Evolutionary conservation across 345 rosid genomes (phyloP), one percentile per base, ranked within the genome.

Genomic region (Gossypium raimondii): DNA sequence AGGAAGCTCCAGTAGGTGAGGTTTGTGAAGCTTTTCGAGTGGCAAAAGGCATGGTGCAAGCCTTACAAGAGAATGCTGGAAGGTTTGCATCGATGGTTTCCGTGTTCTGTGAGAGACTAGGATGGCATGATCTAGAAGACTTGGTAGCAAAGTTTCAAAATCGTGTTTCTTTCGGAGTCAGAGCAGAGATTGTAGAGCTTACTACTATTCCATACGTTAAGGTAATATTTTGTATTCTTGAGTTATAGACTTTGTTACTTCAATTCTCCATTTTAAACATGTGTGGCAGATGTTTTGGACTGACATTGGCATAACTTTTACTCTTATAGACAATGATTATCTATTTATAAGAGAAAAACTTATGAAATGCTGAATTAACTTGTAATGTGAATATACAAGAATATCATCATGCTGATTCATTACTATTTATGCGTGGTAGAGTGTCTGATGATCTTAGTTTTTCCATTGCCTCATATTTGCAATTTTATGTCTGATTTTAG

Each of bases 1-100:
- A 94, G 97, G 97, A 94, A 86, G 84, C 87, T 75, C 90, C 99
- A 58, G 93, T 93, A 59, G 78, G 82, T 72, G 98, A 94, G 84
- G 98, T 93, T 70, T 94, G 98, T 87, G 92, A 92, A 84, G 90
- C 91, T 72, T 94, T 86, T 80, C 91, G 87, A 84, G 98, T 92
- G 75, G 97, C 97, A 47, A 86, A 97, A 85, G 98, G 98, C 76
- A 92, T 89, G 97, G 97, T 93, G 83, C 98, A 93, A 87, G 83
- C 94, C 10, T 85, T 94, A 79, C 98, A 93, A 83, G 98, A 94
- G 84, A 94, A 89, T 84, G 90, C 98, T 81, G 99, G 99, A 82
- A 85, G 99, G 84, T 94, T 91, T 90, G 93, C 98, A 66, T 86
- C 97, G 76, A 93, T 94, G 99, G 98, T 93, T 81, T 89, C 98